Base-by-base conservation (phyloP, 2,329 filamentous ascomycete genomes). In the Chrysoporthe puriensis region DNA sequence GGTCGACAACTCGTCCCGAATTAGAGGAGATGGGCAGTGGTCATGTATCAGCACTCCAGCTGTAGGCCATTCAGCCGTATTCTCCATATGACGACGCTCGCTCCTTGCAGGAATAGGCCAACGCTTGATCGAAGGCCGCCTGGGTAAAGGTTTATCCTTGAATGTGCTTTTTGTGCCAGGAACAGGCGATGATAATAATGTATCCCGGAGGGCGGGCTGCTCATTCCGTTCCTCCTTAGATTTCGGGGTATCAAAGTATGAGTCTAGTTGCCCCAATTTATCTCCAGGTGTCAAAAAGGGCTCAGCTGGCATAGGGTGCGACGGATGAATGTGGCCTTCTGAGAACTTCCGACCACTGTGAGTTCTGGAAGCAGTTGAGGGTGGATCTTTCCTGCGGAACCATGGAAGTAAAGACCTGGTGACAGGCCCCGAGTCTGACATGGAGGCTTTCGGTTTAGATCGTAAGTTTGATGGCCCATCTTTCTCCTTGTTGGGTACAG, bases 11-110 rank as follows among this genome's bases (percentile, higher is more conserved):
- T 58, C 43, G 18, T 36, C 11, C 43, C 18, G 43, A 26, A 5
- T 16, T 48, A 40, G 58, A 56, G 40, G 58, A 8, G 64, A 40
- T 16, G 66, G 61, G 52, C 48, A 52, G 14, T 52, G 36, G 50
- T 70, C 64, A 61, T 70, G 69, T 62, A 70, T 70, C 60, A 70
- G 21, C n/a, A 69, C 63, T 57, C 69, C 66, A 66, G 69, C 66
- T 62, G 69, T 70, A 9, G 69, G 69, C 69, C 69, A 70, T 40
- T 70, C 66, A 42, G 69, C 67, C 16, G 69, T 70, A 18, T 70
- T 68, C 21, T 69, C 44, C 69, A 70, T 70, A 61, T 66, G 66
- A 56, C 69, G 69, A 54, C 66, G 69, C 62, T 21, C 52, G 42
- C 66, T 70, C 42, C 69, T 70, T 40, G 11, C 46, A 8, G 69